Evolutionary conservation across 2,329 filamentous ascomycete genomes (phyloP).

Genomic region (Remersonia thermophila): DNA sequence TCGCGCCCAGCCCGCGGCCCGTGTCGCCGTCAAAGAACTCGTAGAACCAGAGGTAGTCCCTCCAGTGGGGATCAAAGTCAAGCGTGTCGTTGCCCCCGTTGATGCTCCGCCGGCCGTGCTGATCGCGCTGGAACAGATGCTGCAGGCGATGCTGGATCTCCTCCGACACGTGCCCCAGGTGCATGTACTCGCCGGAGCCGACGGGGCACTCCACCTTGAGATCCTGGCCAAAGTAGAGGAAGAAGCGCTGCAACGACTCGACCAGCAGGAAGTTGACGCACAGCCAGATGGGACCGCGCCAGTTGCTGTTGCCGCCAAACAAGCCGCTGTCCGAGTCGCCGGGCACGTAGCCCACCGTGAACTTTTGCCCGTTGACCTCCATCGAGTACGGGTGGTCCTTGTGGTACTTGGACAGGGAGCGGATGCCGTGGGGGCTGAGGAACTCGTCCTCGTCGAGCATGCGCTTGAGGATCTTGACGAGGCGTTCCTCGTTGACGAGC

Average conservation of each 20-base stretch:
- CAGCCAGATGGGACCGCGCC: conserved; percentile 91
- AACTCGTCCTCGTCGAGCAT: conserved; percentile 96
- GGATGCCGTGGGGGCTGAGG: conserved; percentile 77
- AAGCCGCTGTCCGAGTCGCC: conserved; percentile 94
- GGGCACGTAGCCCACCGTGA: conserved; percentile 78
- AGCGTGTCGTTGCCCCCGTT: conserved; percentile 75
- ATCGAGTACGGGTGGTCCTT: conserved; percentile 84
- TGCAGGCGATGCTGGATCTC: conserved; percentile 91
- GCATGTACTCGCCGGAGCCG: conserved; percentile 88
- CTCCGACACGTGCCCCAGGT: conserved; percentile 86
- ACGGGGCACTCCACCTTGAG: conserved; percentile 90
- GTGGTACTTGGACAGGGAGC: conserved; percentile 84
- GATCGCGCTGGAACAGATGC: conserved; percentile 74
- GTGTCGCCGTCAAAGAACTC: conserved; percentile 94
- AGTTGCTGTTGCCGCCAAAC: conserved; percentile 96
- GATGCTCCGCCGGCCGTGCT: conserved; percentile 78
- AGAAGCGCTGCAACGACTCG: conserved; percentile 88
- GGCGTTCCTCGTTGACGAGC: conserved; percentile 83
- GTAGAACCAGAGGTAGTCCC: conserved; percentile 87
- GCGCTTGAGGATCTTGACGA: conserved; percentile 74
- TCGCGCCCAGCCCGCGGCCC: conserved; percentile 79
- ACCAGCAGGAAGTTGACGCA: conserved; percentile 92
- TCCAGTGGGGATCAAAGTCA: conserved; percentile 89
- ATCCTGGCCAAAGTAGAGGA: conserved; percentile 84
- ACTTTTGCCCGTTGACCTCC: conserved; percentile 86